Base-by-base conservation (phyloP, 345 rosid genomes). In the Litchi chinensis region DNA sequence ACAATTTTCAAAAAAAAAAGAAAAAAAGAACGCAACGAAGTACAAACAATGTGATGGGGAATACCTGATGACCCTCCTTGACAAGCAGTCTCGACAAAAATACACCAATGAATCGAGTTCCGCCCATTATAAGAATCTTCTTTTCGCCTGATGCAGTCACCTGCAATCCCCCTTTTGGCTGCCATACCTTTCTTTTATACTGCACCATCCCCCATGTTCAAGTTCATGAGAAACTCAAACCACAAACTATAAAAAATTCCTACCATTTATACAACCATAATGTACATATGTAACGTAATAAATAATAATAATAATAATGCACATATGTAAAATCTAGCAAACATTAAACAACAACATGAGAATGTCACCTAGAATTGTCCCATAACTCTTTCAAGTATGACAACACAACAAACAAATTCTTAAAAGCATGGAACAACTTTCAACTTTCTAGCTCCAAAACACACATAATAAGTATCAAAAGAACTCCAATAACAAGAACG, bases 111-210 rank as follows among this genome's bases (percentile, higher is more conserved):
- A 94, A 96, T 65, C 99, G 83, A 74, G 98, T 96, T 28, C 98
- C 99, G 43, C 99, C 99, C 98, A 94, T 94, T 75, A 96, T 88
- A 72, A 96, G 97, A 85, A 94, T 94, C 79, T 91, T 94, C 91
- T 93, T 94, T 57, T 89, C 84, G 72, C 86, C 83, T n/a, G 97
- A 91, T 70, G 98, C 97, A 76, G 89, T 80, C 39, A 96, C 88
- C 75, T 87, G 87, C 9, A 94, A 72, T 44, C 89, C 89, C 79
- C 93, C 95, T 77, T 87, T 95, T 81, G 92, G 89, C 86, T 82
- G 93, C 78, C 83, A 75, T 26, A 72, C 79, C 86, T 85, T 91
- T 76, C 94, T 93, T 76, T 90, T 94, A 85, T 79, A 96, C 98
- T 94, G 95, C 79, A 86, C 41, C 24, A 46, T 32, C 63, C 13